These are phyloP conservation scores for Licmophora abbreviata DNA, from an alignment of 108 stramenopile species.

Conservation along the genomic window DNA sequence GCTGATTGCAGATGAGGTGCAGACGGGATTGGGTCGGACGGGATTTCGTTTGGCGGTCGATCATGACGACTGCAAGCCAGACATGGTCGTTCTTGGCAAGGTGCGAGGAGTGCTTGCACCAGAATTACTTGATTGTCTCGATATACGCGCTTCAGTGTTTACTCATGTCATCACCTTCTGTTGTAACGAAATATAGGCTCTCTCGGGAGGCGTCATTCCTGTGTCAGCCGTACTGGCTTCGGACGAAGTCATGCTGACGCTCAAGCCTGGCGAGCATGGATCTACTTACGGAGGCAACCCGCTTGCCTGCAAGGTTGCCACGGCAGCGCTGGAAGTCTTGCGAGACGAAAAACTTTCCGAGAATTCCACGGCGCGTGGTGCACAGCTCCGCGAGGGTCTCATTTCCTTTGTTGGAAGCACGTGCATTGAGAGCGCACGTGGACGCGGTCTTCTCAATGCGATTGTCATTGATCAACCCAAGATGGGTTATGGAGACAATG, in stretches of 20 bases:
- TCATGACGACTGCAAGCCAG: constrained; percentile 89
- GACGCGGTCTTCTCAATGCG: constrained; percentile 94
- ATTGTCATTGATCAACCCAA: constrained; percentile 92
- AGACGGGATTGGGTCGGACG: constrained; percentile 96
- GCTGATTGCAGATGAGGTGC: constrained; percentile 98
- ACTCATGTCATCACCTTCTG: background rate
- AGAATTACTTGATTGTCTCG: background rate
- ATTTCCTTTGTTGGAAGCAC: constrained; percentile 43
- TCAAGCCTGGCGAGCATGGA: constrained; percentile 98
- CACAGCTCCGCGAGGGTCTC: constrained; percentile 81
- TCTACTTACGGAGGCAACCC: constrained; percentile 99
- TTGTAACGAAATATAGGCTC: constrained; percentile 30
- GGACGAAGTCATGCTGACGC: constrained; percentile 94
- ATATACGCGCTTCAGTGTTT: background rate
- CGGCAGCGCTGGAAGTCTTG: constrained; percentile 90
- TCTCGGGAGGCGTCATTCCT: constrained; percentile 96
- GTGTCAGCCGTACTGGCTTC: constrained; percentile 94
- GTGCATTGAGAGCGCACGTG: constrained; percentile 75
- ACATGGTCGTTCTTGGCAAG: constrained; percentile 94
- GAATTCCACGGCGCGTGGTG: constrained; percentile 81
- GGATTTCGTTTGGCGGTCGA: constrained; percentile 89
- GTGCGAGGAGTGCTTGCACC: constrained; percentile 11
- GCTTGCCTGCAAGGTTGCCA: constrained; percentile 96
- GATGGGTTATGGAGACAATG: constrained; percentile 77
- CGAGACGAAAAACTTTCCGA: constrained; percentile 90